Evolutionary conservation across 441 rosid species (phyloP), one percentile per base, ranked within the genome.

Genomic region (Melastoma candidum): DNA sequence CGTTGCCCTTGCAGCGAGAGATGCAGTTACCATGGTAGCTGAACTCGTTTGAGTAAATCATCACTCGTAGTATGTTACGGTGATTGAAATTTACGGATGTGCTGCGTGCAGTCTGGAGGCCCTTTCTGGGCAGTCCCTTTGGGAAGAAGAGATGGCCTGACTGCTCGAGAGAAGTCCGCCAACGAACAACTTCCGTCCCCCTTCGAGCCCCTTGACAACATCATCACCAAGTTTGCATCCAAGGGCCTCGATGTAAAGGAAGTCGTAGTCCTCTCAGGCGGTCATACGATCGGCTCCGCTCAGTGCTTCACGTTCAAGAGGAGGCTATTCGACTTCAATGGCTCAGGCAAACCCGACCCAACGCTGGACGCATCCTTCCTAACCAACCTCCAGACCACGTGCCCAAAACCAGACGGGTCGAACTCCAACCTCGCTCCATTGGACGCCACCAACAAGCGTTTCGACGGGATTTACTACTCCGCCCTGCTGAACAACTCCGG

Each of bases 211-310:
- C 55, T 86, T 2, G 78, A 57, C 45, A 75, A 76, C 53, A 77
- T 86, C 60, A 75, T 89, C 13, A 80, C 82, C 44, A 84, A 84
- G 74, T 90, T 86, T 65, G 66, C 71, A n/a, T 52, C 79, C 17
- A 77, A 79, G 67, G 97, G 95, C 43, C 87, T 89, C 46, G 87
- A 86, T 54, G 46, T 77, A 14, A 86, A 80, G 66, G 97, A 90
- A 71, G 84, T 82, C 44, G 97, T 75, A 12, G 94, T 72, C 66
- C 95, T 90, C 61, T 84, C 97, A 79, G 95, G 97, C 84, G 94
- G 84, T 25, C 96, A 87, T 68, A 87, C 96, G 11, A 63, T 87
- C 58, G 96, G 94, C 13, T 79, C 60, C 72, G 96, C 94, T 26
- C 95, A 85, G 49, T 88, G 96, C 61, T 77, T 85, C 63, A 54